Evolutionary conservation across 2,329 filamentous ascomycete species (phyloP).

Genomic region (Colletotrichum limetticola): DNA sequence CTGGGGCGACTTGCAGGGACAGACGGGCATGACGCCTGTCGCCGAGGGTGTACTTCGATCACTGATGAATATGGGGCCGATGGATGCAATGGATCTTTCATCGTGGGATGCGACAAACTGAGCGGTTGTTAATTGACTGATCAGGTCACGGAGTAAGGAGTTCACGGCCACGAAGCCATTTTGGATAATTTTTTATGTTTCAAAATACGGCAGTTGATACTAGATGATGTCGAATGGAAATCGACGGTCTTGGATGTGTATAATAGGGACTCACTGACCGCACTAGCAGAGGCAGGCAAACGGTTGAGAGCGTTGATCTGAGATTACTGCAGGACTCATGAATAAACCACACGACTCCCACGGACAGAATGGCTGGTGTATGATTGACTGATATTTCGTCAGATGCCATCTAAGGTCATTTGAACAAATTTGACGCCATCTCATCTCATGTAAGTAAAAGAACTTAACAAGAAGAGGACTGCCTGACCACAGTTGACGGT

Average conservation of each 20-base stretch:
- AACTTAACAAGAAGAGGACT: not conserved
- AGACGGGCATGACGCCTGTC: constrained; percentile 63
- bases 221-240: not conserved
- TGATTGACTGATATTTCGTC: not conserved
- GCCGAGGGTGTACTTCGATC: constrained; percentile 67
- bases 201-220: not conserved
- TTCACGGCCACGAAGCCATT: not conserved
- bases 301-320: not conserved
- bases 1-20: constrained; percentile 56
- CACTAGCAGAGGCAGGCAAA: not conserved
- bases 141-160: not conserved
- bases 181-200: not conserved
- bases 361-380: not conserved
- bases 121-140: not conserved
- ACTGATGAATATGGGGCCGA: constrained; percentile 67
- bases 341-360: not conserved
- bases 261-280: not conserved
- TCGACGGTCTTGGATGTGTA: not conserved
- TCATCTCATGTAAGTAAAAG: not conserved
- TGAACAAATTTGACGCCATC: not conserved
- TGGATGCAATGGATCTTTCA: constrained; percentile 69
- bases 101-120: constrained; percentile 54
- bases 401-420: too few species aligned
- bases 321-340: not conserved
- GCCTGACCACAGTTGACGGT: not conserved